These are phyloP conservation scores for Sporothrix schenckii DNA, from an alignment of 2,329 filamentous ascomycete species.

Conservation along the genomic window DNA sequence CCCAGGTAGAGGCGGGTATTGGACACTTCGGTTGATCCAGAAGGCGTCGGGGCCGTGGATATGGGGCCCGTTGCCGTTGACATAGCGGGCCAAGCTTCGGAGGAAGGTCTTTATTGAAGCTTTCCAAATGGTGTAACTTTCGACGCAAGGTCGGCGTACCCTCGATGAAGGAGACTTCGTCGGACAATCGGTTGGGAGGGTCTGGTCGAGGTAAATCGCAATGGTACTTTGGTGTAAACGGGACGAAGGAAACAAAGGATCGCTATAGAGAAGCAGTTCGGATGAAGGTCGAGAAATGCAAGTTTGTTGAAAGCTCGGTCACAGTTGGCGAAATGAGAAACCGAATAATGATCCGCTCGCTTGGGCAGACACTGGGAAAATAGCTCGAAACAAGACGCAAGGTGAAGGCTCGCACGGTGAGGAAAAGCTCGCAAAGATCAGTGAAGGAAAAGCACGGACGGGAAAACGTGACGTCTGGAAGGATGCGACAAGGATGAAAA, in stretches of 20 bases:
- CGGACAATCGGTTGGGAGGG: background rate
- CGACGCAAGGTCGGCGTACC: background rate
- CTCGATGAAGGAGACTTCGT: background rate
- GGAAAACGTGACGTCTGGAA: background rate
- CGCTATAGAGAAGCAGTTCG: background rate
- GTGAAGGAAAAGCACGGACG: background rate
- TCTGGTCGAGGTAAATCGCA: background rate
- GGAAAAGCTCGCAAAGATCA: background rate
- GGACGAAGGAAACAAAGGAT: background rate
- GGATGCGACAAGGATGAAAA: background rate
- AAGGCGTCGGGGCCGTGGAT: constrained; percentile 20
- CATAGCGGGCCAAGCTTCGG: constrained; percentile 26
- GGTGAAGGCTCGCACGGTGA: background rate
- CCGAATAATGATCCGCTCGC: background rate
- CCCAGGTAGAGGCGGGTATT: constrained; percentile 95
- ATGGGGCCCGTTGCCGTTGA: constrained; percentile 32
- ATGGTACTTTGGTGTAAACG: background rate
- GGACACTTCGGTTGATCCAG: constrained; percentile 71
- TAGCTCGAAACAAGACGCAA: background rate
- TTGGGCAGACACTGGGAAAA: background rate
- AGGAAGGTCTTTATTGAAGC: background rate
- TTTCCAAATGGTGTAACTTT: no score
- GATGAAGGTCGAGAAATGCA: constrained; percentile 3
- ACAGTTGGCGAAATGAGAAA: background rate
- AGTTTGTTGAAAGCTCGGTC: background rate